Base-by-base conservation (phyloP, 331 rosid species). In the Phaseolus coccineus region DNA sequence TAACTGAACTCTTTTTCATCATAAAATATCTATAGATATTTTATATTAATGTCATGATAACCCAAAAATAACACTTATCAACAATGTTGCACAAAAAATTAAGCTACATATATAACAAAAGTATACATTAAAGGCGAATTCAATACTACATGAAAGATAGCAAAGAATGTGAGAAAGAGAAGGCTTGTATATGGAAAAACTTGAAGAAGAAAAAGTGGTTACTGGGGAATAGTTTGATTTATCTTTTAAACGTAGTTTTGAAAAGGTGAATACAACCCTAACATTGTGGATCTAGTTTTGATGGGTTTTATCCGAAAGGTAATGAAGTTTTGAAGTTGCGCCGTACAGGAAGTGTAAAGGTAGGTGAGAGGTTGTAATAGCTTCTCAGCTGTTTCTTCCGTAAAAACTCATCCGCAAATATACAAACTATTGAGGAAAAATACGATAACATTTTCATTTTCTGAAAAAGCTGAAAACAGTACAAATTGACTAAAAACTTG, bases 321-420 rank as follows among this genome's bases (percentile, higher is more conserved):
- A 83, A 83, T 28, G 53, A 50, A 14, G 4, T 37, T 39, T 65
- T 24, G 73, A 52, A 57, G 68, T 66, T 46, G 50, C 50, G 42
- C 62, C 83, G 86, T 83, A 78, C 80, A 47, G 0, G 39, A 69
- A 67, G 61, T 50, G 83, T 78, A 73, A 83, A 83, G 86, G 83
- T 83, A 47, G 86, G 77, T 83, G 86, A 48, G 77, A 73, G 77
- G 83, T 35, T 83, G 83, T 83, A 78, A 78, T 83, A 79, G 80
- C 83, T 46, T 62, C 79, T 77, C 74, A 83, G 69, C 80, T 78
- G 80, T 71, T 80, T 73, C 61, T 78, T 31, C 19, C 69, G 73
- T 78, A 58, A 73, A 67, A 73, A 78, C 55, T 78, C 68, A 73
- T 67, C 44, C 67, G 67, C 77, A 73, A 73, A 73, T 67, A 83